phyloP scores from a whole-genome alignment of 2,329 filamentous ascomycete species.

The Microascus cirrosus region DNA sequence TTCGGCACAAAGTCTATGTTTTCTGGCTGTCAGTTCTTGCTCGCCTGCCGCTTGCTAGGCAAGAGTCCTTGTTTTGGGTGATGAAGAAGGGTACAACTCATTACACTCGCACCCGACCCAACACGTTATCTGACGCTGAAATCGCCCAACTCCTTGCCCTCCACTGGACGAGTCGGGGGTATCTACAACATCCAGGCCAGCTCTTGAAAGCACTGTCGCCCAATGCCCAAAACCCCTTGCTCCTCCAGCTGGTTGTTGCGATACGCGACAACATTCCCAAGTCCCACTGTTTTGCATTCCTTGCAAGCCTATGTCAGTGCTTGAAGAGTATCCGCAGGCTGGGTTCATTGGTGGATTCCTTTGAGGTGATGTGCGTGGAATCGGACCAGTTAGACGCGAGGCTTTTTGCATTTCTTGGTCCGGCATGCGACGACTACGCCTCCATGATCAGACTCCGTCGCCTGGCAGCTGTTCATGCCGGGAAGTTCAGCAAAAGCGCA shows the following conservation, averaged over 20 bases:
- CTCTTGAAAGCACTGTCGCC: neutral
- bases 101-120: neutral
- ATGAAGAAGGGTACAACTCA: slow-evolving; percentile 4
- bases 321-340: slow-evolving; percentile 8
- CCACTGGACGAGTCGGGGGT: slow-evolving; percentile 11
- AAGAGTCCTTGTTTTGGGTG: slow-evolving; percentile 8
- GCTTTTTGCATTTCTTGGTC: slow-evolving; percentile 6
- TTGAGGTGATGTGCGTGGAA: slow-evolving; percentile 4
- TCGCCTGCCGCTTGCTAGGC: slow-evolving; percentile 8
- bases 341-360: slow-evolving; percentile 8
- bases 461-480: slow-evolving; percentile 4
- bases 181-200: neutral
- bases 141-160: slow-evolving; percentile 10
- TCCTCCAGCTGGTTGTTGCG: slow-evolving; percentile 4
- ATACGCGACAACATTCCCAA: slow-evolving; percentile 4
- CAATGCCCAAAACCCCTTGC: neutral
- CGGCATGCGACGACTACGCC: slow-evolving; percentile 12
- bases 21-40: slow-evolving; percentile 11
- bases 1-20: slow-evolving; percentile 5
- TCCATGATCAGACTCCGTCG: slow-evolving; percentile 14
- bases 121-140: slow-evolving; percentile 6
- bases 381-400: slow-evolving; percentile 1
- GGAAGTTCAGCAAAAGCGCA: slow-evolving; percentile 4
- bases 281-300: slow-evolving; percentile 3
- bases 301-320: slow-evolving; percentile 8